A percentile compares a stretch with the other conserved stretches of the same genome.
Evolutionary conservation across 106 monocot genomes (phyloP).

Genomic region (Phalaenopsis aphrodite): DNA sequence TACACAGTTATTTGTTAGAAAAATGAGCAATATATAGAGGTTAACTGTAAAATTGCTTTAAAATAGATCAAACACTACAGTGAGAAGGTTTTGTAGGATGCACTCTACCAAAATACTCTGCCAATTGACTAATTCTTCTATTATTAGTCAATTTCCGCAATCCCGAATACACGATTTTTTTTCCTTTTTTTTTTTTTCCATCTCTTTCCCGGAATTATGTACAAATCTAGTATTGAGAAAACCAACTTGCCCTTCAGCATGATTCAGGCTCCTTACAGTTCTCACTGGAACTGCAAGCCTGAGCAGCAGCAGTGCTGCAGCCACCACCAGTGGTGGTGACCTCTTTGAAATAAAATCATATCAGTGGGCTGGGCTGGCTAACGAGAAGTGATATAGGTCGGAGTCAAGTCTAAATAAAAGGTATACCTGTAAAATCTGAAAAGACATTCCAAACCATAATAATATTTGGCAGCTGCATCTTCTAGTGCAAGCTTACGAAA

Average conservation of each 20-base stretch:
- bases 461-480: slow-evolving; percentile 78
- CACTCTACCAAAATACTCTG: too few relatives aligned
- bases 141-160: slow-evolving; percentile 51
- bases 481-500: slow-evolving; percentile 75
- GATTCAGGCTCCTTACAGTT: not conserved
- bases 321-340: not conserved
- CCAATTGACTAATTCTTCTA: not conserved
- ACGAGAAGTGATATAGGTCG: not conserved
- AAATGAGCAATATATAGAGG: too few relatives aligned
- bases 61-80: too few relatives aligned
- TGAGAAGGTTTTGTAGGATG: too few relatives aligned
- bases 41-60: too few relatives aligned
- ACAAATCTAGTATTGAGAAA: slow-evolving; percentile 40
- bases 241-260: not conserved
- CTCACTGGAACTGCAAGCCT: not conserved
- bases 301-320: not conserved
- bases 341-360: not conserved
- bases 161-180: slow-evolving; percentile 25
- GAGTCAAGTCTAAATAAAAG: not conserved
- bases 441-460: slow-evolving; percentile 94
- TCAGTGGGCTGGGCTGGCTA: not conserved
- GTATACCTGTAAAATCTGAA: slow-evolving; percentile 95
- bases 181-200: slow-evolving; percentile 11
- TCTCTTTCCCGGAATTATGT: slow-evolving; percentile 23
- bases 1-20: too few relatives aligned